Base-by-base conservation (phyloP, 2,329 filamentous ascomycete genomes). In the Fusarium pseudoanthophilum region DNA sequence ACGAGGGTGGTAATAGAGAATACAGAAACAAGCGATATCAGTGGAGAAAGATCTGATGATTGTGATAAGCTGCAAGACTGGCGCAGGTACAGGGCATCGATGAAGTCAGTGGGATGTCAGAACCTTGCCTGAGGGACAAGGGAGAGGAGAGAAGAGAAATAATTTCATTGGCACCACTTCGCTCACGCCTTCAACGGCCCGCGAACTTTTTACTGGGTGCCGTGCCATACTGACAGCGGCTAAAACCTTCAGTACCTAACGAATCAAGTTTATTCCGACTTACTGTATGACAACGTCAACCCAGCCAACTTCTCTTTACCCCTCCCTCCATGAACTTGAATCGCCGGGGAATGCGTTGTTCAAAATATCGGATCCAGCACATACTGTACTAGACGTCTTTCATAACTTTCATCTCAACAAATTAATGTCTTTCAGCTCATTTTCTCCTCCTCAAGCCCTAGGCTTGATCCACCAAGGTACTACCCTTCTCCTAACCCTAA, bases 31-130 rank as follows among this genome's bases (percentile, higher is more conserved):
- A 30, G 64, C 58, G 37, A 56, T 51, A 52, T 32, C 46, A 61
- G 62, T 62, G 71, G 67, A 60, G 48, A 52, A 53, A 45, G 52
- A 68, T 63, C 65, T 59, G 64, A 62, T 64, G 65, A 71, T 69
- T 72, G 45, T 49, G 64, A 72, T 64, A 55, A 58, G 46, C 75
- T 77, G 75, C 64, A 65, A 74, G 67, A 62, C 72, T 62, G 64
- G 75, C 62, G 75, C 72, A 75, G 72, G 70, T 73, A 77, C 75
- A 52, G 63, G 63, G 69, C 53, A 62, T 43, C 46, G 60, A 69
- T 75, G 74, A 76, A 75, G 75, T 74, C 67, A 60, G 56, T 62
- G 57, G 45, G 65, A 63, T 63, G 57, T 60, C 24, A 60, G 43
- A 55, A 55, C 56, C 61, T 64, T 65, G 51, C 34, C 34, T 40